Base-by-base conservation (phyloP, 305 asterid genomes). In the Plantago lanceolata region DNA sequence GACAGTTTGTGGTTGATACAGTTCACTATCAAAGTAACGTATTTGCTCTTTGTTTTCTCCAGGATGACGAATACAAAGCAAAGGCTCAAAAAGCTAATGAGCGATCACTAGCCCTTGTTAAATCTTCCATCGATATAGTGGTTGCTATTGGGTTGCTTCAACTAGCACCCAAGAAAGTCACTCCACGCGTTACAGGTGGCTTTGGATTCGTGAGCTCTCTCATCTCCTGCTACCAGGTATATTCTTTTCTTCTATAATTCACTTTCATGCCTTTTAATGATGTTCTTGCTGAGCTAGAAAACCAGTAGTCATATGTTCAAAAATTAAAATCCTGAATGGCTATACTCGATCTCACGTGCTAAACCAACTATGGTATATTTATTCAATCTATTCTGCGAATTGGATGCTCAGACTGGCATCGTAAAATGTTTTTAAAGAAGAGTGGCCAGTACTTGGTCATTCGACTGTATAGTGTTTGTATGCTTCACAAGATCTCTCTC, bases 101-200 rank as follows among this genome's bases (percentile, higher is more conserved):
- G 65, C 82, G 96, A 70, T 80, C 89, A 33, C 60, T 91, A 14
- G 95, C 93, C 54, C 87, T 91, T n/a, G 75, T 91, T 64, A 91
- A 88, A 77, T 79, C 98, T 4, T 80, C 76, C 56, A 58, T 91
- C 69, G 98, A 88, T 66, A 55, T 86, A 66, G 96, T 84, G 57
- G 98, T 91, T 75, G 90, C 98, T 9, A 90, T 81, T 59, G 98
- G 98, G 35, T 79, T 91, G 84, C 98, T 91, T 63, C 98, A 88
- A 72, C 68, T 91, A 67, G 89, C 94, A 59, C 98, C 98, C 66
- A 86, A 82, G 82, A 88, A 86, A 73, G 75, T 91, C 68, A 86
- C 83, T 67, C 96, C 98, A 60, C 96, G 98, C 35, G 95, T 88
- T 43, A 91, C 98, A 3, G 98, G 98, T 53, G 98, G 86, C 48